Conservation (phyloP, 1,284 basidiomycete species). For the Xanthoconium separans region DNA sequence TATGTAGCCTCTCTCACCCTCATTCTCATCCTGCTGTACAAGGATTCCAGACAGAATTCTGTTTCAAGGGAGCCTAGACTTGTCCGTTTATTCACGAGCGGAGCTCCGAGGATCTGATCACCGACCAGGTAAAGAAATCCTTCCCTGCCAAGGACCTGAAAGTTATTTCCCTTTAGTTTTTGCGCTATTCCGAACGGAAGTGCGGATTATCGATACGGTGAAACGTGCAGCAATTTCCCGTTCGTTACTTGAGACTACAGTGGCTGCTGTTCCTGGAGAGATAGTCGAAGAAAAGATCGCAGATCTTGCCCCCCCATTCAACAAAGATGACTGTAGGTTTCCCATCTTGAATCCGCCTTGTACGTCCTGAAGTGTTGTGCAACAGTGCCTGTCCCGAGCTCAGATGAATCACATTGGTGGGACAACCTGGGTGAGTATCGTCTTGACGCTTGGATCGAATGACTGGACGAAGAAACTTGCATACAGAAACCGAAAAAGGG, state of each 20-base stretch:
- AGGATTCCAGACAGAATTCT: conserved; percentile 77
- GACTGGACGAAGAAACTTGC: conserved; percentile 6
- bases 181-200: conserved; percentile 75
- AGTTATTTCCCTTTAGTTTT: conserved; percentile 57
- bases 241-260: conserved; percentile 63
- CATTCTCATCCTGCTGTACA: not conserved
- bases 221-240: conserved; percentile 74
- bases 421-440: conserved; percentile 53
- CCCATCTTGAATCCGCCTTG: not conserved
- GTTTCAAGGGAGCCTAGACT: conserved; percentile 75
- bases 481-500: conserved; percentile 59
- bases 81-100: conserved; percentile 68
- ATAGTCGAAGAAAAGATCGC: conserved; percentile 72
- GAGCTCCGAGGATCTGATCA: conserved; percentile 92
- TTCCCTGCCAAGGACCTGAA: not conserved
- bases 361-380: conserved; percentile 10
- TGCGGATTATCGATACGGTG: conserved; percentile 75
- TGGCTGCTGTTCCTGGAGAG: conserved; percentile 59
- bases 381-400: conserved; percentile 79
- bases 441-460: not conserved
- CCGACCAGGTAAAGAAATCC: conserved; percentile 63
- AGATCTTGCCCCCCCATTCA: conserved; percentile 42
- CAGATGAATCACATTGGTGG: conserved; percentile 78
- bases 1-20: conserved; percentile 33
- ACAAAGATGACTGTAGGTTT: conserved; percentile 36